These are phyloP conservation scores for Nakazawaea pomicola DNA, from an alignment of 805 yeast genomes.

Conservation along the genomic window DNA sequence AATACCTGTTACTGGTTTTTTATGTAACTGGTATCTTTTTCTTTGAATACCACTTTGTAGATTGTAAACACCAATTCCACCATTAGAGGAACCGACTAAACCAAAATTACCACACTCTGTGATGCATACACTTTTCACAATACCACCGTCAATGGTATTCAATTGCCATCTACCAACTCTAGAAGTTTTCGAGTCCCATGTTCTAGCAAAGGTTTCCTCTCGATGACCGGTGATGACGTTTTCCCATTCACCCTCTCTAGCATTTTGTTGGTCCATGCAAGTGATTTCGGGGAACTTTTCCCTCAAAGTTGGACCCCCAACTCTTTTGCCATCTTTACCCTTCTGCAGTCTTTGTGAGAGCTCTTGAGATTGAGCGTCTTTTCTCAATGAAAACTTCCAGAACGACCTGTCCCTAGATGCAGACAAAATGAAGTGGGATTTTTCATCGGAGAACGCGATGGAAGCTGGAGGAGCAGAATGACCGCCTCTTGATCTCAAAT, in stretches of 20 bases:
- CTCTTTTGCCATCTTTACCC: conserved; percentile 38
- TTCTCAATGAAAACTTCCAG: conserved; percentile 90
- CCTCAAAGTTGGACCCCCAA: conserved; percentile 53
- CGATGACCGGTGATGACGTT: conserved; percentile 86
- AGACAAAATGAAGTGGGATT: conserved; percentile 77
- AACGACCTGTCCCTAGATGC: conserved; percentile 83
- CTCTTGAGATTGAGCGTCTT: conserved; percentile 95
- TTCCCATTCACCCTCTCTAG: conserved; percentile 90
- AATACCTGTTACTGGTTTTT: conserved; percentile 81
- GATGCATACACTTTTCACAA: conserved; percentile 69
- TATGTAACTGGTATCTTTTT: conserved; percentile 63
- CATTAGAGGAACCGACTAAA: conserved; percentile 80
- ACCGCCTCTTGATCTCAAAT: conserved; percentile 93
- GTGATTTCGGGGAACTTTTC: conserved; percentile 77
- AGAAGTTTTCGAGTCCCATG: conserved; percentile 81
- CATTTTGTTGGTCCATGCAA: conserved; percentile 63
- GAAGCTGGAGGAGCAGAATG: conserved; percentile 85
- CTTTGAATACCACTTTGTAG: conserved; percentile 87
- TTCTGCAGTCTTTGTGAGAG: conserved; percentile 67
- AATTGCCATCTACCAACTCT: conserved; percentile 74
- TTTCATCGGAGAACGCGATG: conserved; percentile 69
- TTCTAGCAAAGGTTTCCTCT: conserved; percentile 76
- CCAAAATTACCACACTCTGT: conserved; percentile 96
- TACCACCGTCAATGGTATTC: conserved; percentile 70
- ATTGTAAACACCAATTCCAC: conserved; percentile 82